phyloP scores from a whole-genome alignment of 352 stramenopile genomes.

The Peronospora farinosa region DNA sequence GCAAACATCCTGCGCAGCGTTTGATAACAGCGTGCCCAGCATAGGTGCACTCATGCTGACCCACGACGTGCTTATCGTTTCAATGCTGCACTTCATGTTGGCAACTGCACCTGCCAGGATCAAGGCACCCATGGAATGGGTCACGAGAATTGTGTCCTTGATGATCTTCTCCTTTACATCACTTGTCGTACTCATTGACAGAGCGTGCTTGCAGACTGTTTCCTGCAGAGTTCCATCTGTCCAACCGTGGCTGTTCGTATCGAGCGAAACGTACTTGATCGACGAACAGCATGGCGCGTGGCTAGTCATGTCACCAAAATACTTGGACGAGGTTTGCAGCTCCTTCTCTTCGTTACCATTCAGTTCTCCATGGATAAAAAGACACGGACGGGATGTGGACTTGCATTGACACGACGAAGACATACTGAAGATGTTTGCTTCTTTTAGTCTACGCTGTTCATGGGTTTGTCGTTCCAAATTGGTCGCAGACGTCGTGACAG shows the following conservation, averaged over 20 bases:
- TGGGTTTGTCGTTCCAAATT: background rate
- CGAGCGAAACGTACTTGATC: constrained; percentile 32
- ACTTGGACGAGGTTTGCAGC: constrained; percentile 19
- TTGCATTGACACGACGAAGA: constrained; percentile 25
- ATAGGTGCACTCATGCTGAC: constrained; percentile 43
- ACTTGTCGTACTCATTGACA: constrained; percentile 27
- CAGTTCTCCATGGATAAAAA: constrained; percentile 40
- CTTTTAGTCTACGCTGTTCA: constrained; percentile 9
- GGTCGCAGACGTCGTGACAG: constrained; percentile 4
- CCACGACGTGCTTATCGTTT: constrained; percentile 31
- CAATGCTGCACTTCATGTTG: constrained; percentile 41
- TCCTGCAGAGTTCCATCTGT: constrained; percentile 30
- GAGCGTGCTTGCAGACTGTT: constrained; percentile 28
- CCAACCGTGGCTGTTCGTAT: constrained; percentile 33
- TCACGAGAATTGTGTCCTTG: constrained; percentile 39
- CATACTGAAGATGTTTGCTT: background rate
- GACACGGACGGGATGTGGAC: constrained; percentile 29
- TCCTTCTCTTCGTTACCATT: constrained; percentile 15
- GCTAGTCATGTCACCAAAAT: constrained; percentile 30
- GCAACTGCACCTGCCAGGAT: constrained; percentile 37
- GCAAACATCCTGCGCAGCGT: constrained; percentile 36
- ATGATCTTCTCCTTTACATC: constrained; percentile 13
- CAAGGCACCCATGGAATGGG: constrained; percentile 44
- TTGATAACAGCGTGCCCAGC: constrained; percentile 39
- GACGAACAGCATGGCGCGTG: constrained; percentile 39